Evolutionary conservation across 2,329 filamentous ascomycete species (phyloP).

Genomic region (Fusarium goolgardi): DNA sequence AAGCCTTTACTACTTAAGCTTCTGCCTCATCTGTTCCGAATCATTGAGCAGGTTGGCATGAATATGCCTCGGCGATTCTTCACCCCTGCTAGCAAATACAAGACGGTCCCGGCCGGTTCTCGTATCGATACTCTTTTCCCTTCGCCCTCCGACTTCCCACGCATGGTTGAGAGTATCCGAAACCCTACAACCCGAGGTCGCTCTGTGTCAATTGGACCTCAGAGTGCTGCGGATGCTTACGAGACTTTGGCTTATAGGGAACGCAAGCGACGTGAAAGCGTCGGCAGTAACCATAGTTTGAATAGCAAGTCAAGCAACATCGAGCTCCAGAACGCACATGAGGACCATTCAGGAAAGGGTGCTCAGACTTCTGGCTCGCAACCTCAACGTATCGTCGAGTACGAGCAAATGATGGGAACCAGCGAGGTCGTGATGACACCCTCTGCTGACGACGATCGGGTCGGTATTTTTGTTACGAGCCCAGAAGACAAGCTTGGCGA

Average conservation of each 20-base stretch:
- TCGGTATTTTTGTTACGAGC: constrained; percentile 50
- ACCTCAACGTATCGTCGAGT: constrained; percentile 67
- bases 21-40: constrained; percentile 87
- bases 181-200: constrained; percentile 77
- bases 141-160: constrained; percentile 85
- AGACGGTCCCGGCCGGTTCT: constrained; percentile 77
- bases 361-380: constrained; percentile 60
- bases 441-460: constrained; percentile 48
- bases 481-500: constrained; percentile 69
- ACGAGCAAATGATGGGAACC: constrained; percentile 79
- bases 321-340: constrained; percentile 56
- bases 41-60: constrained; percentile 82
- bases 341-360: constrained; percentile 54
- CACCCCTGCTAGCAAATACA: constrained; percentile 89
- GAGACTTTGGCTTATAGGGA: constrained; percentile 94
- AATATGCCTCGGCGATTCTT: constrained; percentile 91
- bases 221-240: constrained; percentile 96
- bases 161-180: constrained; percentile 82
- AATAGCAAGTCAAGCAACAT: constrained; percentile 58
- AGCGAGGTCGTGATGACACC: constrained; percentile 61
- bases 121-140: constrained; percentile 87
- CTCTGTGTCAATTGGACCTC: constrained; percentile 89
- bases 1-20: constrained; percentile 83
- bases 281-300: constrained; percentile 63
- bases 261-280: constrained; percentile 65